These are phyloP conservation scores for Pezizomycotina sp. DNA, from an alignment of 2,329 filamentous ascomycete species.

Conservation along the genomic window DNA sequence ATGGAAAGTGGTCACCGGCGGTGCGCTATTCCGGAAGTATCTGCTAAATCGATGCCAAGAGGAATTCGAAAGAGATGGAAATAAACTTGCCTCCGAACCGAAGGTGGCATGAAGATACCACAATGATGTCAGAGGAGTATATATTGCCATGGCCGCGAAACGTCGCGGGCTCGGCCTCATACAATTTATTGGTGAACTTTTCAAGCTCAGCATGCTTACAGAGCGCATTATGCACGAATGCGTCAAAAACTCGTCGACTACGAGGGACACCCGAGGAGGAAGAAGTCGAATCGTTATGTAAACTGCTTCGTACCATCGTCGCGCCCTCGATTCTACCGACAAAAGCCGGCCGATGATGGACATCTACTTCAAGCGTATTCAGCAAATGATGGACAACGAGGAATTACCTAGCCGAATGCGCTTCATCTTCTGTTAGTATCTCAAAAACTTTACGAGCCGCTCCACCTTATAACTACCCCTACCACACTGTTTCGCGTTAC, in stretches of 20 bases:
- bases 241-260: constrained; percentile 95
- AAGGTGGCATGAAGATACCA: constrained; percentile 56
- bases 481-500: constrained; percentile 8
- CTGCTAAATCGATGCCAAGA: constrained; percentile 96
- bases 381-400: constrained; percentile 61
- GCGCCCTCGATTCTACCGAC: constrained; percentile 65
- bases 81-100: constrained; percentile 63
- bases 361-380: constrained; percentile 81
- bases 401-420: constrained; percentile 71
- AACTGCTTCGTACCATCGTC: constrained; percentile 79
- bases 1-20: constrained; percentile 73
- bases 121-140: constrained; percentile 84
- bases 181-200: constrained; percentile 97
- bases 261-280: constrained; percentile 86
- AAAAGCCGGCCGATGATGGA: constrained; percentile 79
- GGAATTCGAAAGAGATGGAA: constrained; percentile 97
- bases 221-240: constrained; percentile 99
- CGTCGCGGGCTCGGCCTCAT: constrained; percentile 92
- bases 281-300: constrained; percentile 87
- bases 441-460: background rate
- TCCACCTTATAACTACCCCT: constrained; percentile 2
- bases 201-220: constrained; percentile 96
- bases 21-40: constrained; percentile 94
- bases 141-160: constrained; percentile 82
- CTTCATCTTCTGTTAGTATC: constrained; percentile 66